A percentile compares a stretch with the other conserved stretches of the same genome.
These are phyloP conservation scores for Planoprotostelium fungivorum DNA, from an alignment of 78 protist genomes.

Conservation along the genomic window DNA sequence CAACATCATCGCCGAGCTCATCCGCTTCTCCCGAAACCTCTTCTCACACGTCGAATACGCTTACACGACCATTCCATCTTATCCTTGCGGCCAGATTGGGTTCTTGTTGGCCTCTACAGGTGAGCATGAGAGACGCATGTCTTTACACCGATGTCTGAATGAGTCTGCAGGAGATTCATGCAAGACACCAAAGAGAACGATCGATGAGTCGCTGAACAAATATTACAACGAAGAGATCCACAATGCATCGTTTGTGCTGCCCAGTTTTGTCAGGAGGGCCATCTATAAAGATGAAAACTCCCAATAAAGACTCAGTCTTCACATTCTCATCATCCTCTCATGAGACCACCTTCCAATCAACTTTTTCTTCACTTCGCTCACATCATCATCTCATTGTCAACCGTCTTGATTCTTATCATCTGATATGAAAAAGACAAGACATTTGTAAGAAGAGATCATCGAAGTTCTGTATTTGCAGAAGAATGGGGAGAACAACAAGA, in stretches of 20 bases:
- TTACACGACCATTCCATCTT: conserved; percentile 83
- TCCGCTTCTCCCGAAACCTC: conserved; percentile 22
- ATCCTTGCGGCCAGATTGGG: conserved; percentile 92
- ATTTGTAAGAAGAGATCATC: no score
- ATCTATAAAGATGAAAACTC: no score
- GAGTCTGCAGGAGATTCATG: not conserved
- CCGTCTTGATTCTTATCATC: no score
- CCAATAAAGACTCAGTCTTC: no score
- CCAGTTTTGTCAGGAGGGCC: conserved; percentile 67
- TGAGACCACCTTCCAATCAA: no score
- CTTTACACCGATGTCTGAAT: not conserved
- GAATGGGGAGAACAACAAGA: no score
- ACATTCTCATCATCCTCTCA: no score
- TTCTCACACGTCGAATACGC: conserved; percentile 77
- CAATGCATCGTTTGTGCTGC: conserved; percentile 83
- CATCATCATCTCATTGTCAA: no score
- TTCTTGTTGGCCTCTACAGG: conserved; percentile 37
- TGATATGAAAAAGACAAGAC: no score
- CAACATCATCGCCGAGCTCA: conserved; percentile 57
- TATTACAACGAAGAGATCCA: conserved; percentile 86
- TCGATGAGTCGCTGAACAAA: conserved; percentile 28
- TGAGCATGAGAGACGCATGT: not conserved
- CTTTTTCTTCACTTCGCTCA: no score
- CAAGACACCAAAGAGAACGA: not conserved
- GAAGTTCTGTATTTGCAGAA: conserved; percentile 1